These are phyloP conservation scores for Jasminum sambac DNA, from an alignment of 257 asterid species.

Conservation along the genomic window DNA sequence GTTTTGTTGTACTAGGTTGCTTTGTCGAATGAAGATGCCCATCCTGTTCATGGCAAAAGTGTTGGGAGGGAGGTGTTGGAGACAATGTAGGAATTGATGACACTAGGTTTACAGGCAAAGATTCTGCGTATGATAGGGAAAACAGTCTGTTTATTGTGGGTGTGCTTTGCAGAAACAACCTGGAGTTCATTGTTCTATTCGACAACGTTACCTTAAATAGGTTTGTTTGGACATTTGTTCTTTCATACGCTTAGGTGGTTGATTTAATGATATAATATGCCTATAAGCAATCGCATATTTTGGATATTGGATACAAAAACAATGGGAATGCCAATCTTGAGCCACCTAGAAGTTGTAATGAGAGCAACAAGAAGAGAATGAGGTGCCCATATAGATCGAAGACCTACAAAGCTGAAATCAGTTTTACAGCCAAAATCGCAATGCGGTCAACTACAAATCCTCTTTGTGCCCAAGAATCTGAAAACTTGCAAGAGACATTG, in stretches of 20 bases:
- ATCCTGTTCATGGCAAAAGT: no score
- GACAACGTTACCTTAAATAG: slow-evolving; percentile 73
- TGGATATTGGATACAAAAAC: slow-evolving; percentile 62
- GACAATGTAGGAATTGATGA: no score
- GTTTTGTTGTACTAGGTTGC: slow-evolving; percentile 60
- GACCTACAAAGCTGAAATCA: slow-evolving; percentile 78
- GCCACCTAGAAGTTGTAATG: slow-evolving; percentile 52
- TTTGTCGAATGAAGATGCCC: slow-evolving; percentile 87
- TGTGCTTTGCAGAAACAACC: slow-evolving; percentile 75
- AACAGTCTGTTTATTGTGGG: slow-evolving; percentile 89
- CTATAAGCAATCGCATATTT: background rate
- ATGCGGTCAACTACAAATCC: slow-evolving; percentile 86
- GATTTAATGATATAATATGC: background rate
- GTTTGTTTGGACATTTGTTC: slow-evolving; percentile 32
- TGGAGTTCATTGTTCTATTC: slow-evolving; percentile 81
- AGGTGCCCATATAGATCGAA: slow-evolving; percentile 73
- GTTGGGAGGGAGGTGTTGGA: no score
- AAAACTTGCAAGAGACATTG: slow-evolving; percentile 76
- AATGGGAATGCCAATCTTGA: slow-evolving; percentile 70
- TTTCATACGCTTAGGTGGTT: background rate
- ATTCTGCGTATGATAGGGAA: slow-evolving; percentile 89
- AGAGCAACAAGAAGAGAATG: slow-evolving; percentile 57
- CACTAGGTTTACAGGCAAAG: slow-evolving; percentile 78
- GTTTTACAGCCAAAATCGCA: slow-evolving; percentile 82
- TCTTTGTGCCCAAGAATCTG: slow-evolving; percentile 82